These are phyloP conservation scores for Coniochaeta sp. DNA, from an alignment of 2,329 filamentous ascomycete species.

Conservation along the genomic window DNA sequence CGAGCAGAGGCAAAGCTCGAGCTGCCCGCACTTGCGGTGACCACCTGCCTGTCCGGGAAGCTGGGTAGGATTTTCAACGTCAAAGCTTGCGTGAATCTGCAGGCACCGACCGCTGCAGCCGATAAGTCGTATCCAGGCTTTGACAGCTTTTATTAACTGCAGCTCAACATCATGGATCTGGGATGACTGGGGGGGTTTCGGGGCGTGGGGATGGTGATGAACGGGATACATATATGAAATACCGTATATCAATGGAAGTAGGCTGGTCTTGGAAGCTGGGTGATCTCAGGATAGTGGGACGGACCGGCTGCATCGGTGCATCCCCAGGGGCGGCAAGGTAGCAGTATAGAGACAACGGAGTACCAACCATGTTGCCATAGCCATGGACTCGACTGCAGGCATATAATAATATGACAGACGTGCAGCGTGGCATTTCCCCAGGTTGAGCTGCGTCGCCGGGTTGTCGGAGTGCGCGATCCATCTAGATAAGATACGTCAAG, in stretches of 20 bases:
- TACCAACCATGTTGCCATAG: neutral
- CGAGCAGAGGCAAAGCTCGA: neutral
- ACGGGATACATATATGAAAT: neutral
- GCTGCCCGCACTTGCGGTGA: neutral
- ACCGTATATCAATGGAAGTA: neutral
- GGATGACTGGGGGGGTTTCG: neutral
- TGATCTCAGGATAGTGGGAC: neutral
- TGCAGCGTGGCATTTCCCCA: no score
- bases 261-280: neutral
- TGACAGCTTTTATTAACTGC: neutral
- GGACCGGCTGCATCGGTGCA: neutral
- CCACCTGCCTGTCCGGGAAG: constrained; percentile 9
- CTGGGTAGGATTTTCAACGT: neutral
- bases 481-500: no score
- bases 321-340: neutral
- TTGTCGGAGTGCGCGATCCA: no score
- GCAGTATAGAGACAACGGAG: no score
- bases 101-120: neutral
- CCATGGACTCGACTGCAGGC: no score
- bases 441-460: no score
- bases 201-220: no score
- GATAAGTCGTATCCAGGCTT: neutral
- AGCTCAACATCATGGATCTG: neutral
- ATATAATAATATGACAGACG: no score
- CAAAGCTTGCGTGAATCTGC: neutral